Evolutionary conservation across 768 basidiomycete genomes (phyloP), one percentile per base, ranked within the genome.

Genomic region (Tricholomella constricta): DNA sequence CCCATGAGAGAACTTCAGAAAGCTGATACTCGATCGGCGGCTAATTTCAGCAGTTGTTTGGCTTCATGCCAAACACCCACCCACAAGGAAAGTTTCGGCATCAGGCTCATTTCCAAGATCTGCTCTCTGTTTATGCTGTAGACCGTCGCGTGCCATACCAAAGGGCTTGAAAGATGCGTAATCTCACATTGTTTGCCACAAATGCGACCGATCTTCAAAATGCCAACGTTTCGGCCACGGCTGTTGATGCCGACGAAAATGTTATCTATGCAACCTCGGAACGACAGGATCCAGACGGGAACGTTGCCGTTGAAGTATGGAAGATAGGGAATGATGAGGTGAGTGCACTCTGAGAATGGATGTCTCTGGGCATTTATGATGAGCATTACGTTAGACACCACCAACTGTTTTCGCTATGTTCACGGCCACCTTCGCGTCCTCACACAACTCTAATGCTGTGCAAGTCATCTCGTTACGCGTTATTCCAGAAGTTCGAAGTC

Each of bases 391-490:
- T 31, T 43, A 48, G 47, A 57, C 42, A 23, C 23, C 23, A 40
- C 67, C 71, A 12, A 58, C 62, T 31, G 48, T 69, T 17, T 60
- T 73, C 44, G 63, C 75, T 25, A 74, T 67, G 62, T 77, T 80
- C 62, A 66, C 69, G 14, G 59, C 74, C 10, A 57, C 68, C 11
- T 57, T 17, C 20, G 48, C 70, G 6, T 69, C 72, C 6, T 59
- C 67, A 12, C 54, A 59, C 50, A 55, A 52, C 12, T 56, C 65
- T 17, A 57, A 46, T 26, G 45, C 57, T 15, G 54, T 72, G 10
- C 79, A 88, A 64, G 75, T 89, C 11, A 68, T 91, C 12, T 82
- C 82, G 23, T 74, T 94, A 50, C 79, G 80, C 47, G 81, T 91
- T 43, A 72, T 94, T 23, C 76, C 88, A 4, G 94, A 97, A 58